Evolutionary conservation across 495 filamentous ascomycete species (phyloP).

Genomic region (Penicillium chermesinum): DNA sequence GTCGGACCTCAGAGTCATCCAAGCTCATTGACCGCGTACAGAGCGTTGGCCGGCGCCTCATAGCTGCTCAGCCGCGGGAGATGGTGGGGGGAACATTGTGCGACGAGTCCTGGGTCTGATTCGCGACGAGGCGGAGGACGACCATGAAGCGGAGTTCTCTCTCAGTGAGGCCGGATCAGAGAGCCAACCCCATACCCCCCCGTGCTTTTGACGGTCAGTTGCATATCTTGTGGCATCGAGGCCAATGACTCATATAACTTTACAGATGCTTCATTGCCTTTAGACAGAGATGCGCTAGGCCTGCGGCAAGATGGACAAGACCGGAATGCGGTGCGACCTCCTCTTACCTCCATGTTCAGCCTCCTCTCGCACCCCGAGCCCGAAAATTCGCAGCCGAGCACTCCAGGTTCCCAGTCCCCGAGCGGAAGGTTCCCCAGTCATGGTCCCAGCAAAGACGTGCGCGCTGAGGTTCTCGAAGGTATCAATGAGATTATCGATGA

Average conservation of each 20-base stretch:
- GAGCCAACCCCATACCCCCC: conserved; percentile 47
- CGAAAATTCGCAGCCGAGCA: conserved; percentile 40
- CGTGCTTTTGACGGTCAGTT: conserved; percentile 35
- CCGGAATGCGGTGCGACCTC: conserved; percentile 45
- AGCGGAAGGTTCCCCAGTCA: conserved; percentile 31
- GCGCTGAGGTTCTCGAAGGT: conserved; percentile 82
- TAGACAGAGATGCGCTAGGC: conserved; percentile 30
- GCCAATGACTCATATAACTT: conserved; percentile 10
- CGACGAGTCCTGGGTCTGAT: conserved; percentile 85
- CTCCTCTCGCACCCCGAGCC: conserved; percentile 61
- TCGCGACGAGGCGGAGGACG: conserved; percentile 82
- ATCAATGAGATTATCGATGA: conserved; percentile 92
- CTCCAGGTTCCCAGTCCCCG: conserved; percentile 40
- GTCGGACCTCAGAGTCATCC: conserved; percentile 60
- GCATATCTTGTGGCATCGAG: conserved; percentile 10
- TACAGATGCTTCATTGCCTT: conserved; percentile 30
- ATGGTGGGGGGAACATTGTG: conserved; percentile 87
- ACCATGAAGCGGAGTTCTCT: conserved; percentile 61
- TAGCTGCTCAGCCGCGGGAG: conserved; percentile 78
- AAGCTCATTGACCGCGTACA: conserved; percentile 75
- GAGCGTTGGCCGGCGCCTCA: conserved; percentile 65
- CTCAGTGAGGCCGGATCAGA: conserved; percentile 48
- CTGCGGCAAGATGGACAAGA: conserved; percentile 32
- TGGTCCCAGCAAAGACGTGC: conserved; percentile 54
- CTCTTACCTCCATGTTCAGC: conserved; percentile 75